Evolutionary conservation across 1,284 basidiomycete species (phyloP).

Genomic region (Mixia osmundae): DNA sequence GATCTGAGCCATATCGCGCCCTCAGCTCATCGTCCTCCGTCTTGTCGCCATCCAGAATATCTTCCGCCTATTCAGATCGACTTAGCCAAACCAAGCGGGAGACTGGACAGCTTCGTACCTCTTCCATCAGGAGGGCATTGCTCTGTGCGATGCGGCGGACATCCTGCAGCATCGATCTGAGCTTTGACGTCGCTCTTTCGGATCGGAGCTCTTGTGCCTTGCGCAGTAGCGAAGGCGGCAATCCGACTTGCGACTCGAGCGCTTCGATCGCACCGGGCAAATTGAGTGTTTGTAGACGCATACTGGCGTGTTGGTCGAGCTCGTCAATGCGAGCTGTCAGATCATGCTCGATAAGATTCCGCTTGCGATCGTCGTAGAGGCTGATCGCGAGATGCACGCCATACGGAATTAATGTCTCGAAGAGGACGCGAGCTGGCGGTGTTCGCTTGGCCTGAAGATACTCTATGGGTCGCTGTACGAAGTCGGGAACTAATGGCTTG

Average conservation of each 20-base stretch:
- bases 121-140: not conserved
- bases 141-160: slow-evolving; percentile 23
- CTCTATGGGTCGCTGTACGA: slow-evolving; percentile 19
- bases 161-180: slow-evolving; percentile 48
- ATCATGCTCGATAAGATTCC: slow-evolving; percentile 43
- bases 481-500: slow-evolving; percentile 35
- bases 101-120: not conserved
- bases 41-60: slow-evolving; percentile 67
- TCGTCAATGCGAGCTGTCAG: slow-evolving; percentile 39
- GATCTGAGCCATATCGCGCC: slow-evolving; percentile 27
- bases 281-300: slow-evolving; percentile 44
- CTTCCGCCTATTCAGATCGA: slow-evolving; percentile 40
- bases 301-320: slow-evolving; percentile 33
- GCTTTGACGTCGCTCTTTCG: slow-evolving; percentile 46
- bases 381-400: slow-evolving; percentile 75
- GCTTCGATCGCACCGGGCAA: slow-evolving; percentile 73
- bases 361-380: slow-evolving; percentile 66
- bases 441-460: slow-evolving; percentile 20
- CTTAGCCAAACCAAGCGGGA: not conserved
- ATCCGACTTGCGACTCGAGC: slow-evolving; percentile 56
- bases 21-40: slow-evolving; percentile 49
- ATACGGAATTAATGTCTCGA: slow-evolving; percentile 57
- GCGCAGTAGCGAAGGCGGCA: slow-evolving; percentile 65
- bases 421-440: slow-evolving; percentile 35
- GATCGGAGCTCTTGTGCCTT: slow-evolving; percentile 66